Evolutionary conservation across 345 rosid genomes (phyloP).

Genomic region (Lumnitzera littorea): DNA sequence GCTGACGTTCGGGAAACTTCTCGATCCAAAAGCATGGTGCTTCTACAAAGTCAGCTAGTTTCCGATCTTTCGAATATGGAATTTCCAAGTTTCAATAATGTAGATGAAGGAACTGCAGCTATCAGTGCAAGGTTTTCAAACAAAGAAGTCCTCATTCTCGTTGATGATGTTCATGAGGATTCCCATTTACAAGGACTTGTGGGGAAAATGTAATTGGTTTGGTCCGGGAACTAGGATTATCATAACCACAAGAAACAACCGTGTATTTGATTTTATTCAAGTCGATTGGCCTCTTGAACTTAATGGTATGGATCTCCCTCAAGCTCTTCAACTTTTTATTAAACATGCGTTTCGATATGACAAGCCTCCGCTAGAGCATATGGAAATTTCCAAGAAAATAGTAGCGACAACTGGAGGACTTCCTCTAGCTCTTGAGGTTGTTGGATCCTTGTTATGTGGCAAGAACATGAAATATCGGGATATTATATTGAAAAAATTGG

Average conservation of each 20-base stretch:
- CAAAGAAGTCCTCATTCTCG: background rate
- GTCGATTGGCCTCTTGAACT: no score
- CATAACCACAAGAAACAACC: background rate
- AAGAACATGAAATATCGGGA: no score
- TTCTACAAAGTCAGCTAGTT: background rate
- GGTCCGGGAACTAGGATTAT: background rate
- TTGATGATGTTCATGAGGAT: background rate
- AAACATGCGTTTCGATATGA: no score
- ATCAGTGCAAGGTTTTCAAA: background rate
- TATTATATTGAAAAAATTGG: no score
- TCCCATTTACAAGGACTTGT: slow-evolving; percentile 2
- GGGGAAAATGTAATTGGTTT: background rate
- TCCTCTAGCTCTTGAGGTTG: no score
- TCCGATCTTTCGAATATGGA: background rate
- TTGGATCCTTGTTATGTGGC: no score
- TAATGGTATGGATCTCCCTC: no score
- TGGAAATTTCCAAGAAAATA: no score
- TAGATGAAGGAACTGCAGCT: background rate
- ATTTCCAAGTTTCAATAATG: background rate
- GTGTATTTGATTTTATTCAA: no score
- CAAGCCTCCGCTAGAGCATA: no score
- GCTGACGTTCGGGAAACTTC: background rate
- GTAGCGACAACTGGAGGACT: no score
- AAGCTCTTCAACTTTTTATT: no score
- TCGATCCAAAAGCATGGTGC: background rate